phyloP scores from a whole-genome alignment of 1,284 basidiomycete genomes.

The Leccinum angustisporum region DNA sequence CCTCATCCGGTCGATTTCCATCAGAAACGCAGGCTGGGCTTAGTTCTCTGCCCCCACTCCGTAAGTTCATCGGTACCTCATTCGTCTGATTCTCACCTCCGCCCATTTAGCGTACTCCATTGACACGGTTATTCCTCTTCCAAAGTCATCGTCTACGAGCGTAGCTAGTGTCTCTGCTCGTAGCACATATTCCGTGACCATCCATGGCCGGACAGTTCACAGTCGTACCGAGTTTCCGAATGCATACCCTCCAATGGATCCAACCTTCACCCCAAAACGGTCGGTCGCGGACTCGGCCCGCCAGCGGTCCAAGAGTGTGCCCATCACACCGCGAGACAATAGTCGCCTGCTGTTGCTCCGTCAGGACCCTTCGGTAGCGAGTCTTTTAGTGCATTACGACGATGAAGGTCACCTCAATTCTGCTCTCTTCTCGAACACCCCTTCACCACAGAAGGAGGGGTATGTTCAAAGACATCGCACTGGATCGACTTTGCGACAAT shows the following conservation, averaged over 20 bases:
- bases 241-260: slow-evolving; percentile 46
- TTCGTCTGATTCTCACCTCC: not conserved
- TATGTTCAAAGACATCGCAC: slow-evolving; percentile 55
- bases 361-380: slow-evolving; percentile 74
- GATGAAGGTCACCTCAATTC: slow-evolving; percentile 62
- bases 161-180: slow-evolving; percentile 51
- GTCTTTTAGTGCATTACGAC: slow-evolving; percentile 69
- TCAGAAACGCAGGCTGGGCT: slow-evolving; percentile 57
- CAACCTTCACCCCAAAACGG: slow-evolving; percentile 28
- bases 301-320: slow-evolving; percentile 35
- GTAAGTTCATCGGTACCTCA: slow-evolving; percentile 43
- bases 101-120: slow-evolving; percentile 59
- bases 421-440: slow-evolving; percentile 63
- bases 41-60: slow-evolving; percentile 59
- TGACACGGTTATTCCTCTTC: slow-evolving; percentile 50
- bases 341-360: slow-evolving; percentile 59
- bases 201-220: slow-evolving; percentile 61
- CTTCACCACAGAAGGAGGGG: slow-evolving; percentile 42
- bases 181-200: slow-evolving; percentile 67
- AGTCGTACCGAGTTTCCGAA: slow-evolving; percentile 64
- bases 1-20: slow-evolving; percentile 65
- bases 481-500: slow-evolving; percentile 69
- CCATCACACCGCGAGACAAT: slow-evolving; percentile 46
- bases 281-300: slow-evolving; percentile 26
- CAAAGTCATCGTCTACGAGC: slow-evolving; percentile 47